phyloP scores from a whole-genome alignment of 2,329 filamentous ascomycete species.

The Huntiella decipiens region DNA sequence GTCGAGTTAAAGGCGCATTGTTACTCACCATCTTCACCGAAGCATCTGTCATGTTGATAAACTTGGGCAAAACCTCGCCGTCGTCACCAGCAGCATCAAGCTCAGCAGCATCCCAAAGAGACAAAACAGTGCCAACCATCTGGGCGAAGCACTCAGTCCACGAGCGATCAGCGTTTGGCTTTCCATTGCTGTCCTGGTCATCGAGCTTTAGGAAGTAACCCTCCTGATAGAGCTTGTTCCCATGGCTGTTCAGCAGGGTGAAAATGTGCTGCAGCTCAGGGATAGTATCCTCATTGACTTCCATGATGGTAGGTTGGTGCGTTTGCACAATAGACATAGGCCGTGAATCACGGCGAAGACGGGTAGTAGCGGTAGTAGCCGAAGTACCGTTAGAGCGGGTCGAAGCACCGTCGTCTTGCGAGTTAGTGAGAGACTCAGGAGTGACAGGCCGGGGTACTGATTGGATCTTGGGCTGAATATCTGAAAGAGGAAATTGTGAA shows the following conservation, averaged over 20 bases:
- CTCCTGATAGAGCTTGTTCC: constrained; percentile 92
- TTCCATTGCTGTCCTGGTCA: constrained; percentile 77
- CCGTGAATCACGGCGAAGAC: constrained; percentile 37
- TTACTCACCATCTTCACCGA: constrained; percentile 82
- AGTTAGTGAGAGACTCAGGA: constrained; percentile 5
- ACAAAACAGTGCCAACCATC: constrained; percentile 83
- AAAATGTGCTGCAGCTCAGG: constrained; percentile 92
- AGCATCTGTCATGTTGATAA: constrained; percentile 92
- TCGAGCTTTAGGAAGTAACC: constrained; percentile 95
- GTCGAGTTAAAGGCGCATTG: too few relatives aligned
- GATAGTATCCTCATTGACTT: constrained; percentile 65
- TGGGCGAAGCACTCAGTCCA: constrained; percentile 98
- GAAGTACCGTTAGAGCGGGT: constrained; percentile 16
- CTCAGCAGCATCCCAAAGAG: constrained; percentile 86
- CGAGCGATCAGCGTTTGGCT: constrained; percentile 64
- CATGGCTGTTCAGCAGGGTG: constrained; percentile 80
- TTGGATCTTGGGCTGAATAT: constrained; percentile 3
- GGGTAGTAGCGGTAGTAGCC: constrained; percentile 16
- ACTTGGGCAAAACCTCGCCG: constrained; percentile 71
- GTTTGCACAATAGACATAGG: constrained; percentile 74
- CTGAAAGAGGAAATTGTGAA: neutral
- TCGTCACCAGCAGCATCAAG: constrained; percentile 73
- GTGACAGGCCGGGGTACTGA: constrained; percentile 6
- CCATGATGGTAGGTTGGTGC: constrained; percentile 72
- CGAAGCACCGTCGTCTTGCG: constrained; percentile 4